Percentiles rank a stretch among this genome's conserved stretches.
Evolutionary conservation across 2,329 filamentous ascomycete species (phyloP).

Genomic region (Clonostachys rosea): DNA sequence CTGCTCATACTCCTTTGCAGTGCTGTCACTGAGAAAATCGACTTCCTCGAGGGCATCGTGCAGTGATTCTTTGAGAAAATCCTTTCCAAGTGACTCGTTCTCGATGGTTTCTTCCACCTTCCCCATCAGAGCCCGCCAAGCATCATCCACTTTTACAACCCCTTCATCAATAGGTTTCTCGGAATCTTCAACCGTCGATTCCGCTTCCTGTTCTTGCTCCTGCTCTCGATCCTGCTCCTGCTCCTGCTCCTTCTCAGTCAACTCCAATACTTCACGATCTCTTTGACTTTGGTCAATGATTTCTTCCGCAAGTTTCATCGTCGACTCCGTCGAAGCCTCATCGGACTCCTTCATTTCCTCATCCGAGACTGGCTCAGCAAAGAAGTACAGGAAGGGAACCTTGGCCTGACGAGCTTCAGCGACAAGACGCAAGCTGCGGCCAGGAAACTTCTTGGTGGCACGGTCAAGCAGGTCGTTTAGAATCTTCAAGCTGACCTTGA

Average conservation of each 20-base stretch:
- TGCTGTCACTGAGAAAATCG: slow-evolving; percentile 40
- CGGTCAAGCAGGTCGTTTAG: slow-evolving; percentile 76
- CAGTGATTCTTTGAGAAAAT: slow-evolving; percentile 47
- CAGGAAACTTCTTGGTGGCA: slow-evolving; percentile 71
- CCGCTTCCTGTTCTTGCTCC: neutral
- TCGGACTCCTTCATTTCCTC: slow-evolving; percentile 53
- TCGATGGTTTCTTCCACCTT: slow-evolving; percentile 54
- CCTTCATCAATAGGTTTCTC: slow-evolving; percentile 12
- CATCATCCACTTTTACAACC: slow-evolving; percentile 21
- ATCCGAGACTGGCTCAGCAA: slow-evolving; percentile 77
- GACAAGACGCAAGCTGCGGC: slow-evolving; percentile 71
- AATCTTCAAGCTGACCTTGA: slow-evolving; percentile 73
- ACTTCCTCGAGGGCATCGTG: slow-evolving; percentile 50
- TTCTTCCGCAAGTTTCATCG: neutral
- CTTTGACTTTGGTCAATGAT: neutral
- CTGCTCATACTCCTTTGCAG: slow-evolving; percentile 36
- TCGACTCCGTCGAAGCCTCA: neutral
- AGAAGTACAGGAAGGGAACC: slow-evolving; percentile 76
- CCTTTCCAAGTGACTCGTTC: slow-evolving; percentile 48
- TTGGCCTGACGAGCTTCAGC: slow-evolving; percentile 67
- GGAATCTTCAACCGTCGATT: slow-evolving; percentile 8
- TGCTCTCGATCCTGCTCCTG: neutral
- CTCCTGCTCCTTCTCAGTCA: neutral
- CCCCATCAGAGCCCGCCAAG: slow-evolving; percentile 50
- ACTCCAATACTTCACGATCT: neutral